These are phyloP conservation scores for Thermochaetoides thermophila DNA, from an alignment of 495 filamentous ascomycete species.

Conservation along the genomic window DNA sequence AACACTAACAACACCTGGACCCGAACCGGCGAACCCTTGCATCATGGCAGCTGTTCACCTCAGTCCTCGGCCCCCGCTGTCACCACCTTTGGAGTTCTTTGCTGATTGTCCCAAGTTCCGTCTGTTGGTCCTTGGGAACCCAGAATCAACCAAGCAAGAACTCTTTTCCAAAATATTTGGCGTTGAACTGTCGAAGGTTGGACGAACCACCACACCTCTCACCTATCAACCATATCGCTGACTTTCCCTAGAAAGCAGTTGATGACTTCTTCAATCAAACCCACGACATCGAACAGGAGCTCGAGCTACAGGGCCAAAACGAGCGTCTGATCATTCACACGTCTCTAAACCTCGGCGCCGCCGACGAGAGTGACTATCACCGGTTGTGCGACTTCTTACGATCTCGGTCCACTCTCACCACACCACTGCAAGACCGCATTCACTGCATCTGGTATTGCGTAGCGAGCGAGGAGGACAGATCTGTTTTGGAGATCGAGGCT, in stretches of 20 bases:
- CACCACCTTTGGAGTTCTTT: conserved; percentile 10
- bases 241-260: conserved; percentile 8
- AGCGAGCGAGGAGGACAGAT: conserved; percentile 9
- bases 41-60: background rate
- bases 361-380: conserved; percentile 5
- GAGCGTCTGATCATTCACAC: conserved; percentile 11
- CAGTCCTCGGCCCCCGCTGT: conserved; percentile 3
- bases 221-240: background rate
- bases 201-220: background rate
- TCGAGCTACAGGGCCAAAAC: conserved; percentile 15
- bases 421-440: conserved; percentile 3
- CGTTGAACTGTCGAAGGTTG: conserved; percentile 16
- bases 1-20: too few relatives aligned
- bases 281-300: conserved; percentile 12
- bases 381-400: conserved; percentile 8
- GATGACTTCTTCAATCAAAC: conserved; percentile 8
- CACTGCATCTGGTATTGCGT: conserved; percentile 22
- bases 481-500: conserved; percentile 7
- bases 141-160: conserved; percentile 18
- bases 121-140: conserved; percentile 16
- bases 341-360: conserved; percentile 11
- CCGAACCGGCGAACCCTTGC: too few relatives aligned
- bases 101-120: conserved; percentile 15
- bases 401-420: background rate
- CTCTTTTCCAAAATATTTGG: conserved; percentile 16